These are phyloP conservation scores for Coriaria nepalensis DNA, from an alignment of 306 rosid species.

Conservation along the genomic window DNA sequence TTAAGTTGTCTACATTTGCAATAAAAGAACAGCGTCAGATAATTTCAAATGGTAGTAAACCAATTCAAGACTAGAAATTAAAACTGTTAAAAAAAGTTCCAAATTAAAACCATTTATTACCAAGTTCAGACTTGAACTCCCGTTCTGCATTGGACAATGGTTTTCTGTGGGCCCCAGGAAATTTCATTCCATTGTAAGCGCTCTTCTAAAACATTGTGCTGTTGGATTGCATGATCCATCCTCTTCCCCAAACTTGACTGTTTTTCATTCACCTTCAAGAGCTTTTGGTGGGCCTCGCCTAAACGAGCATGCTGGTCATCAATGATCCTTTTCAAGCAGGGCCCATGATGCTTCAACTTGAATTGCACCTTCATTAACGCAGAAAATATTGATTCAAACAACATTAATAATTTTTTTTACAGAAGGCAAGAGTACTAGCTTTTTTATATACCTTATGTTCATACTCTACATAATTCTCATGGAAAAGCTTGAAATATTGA, in stretches of 20 bases:
- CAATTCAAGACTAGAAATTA: background rate
- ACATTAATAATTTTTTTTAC: background rate
- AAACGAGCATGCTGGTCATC: constrained; percentile 59
- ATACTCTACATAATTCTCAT: constrained; percentile 87
- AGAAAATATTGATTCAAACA: background rate
- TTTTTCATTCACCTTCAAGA: constrained; percentile 50
- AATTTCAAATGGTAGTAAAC: constrained; percentile 1
- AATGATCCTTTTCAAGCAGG: constrained; percentile 64
- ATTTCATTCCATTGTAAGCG: constrained; percentile 46
- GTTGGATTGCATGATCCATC: constrained; percentile 38
- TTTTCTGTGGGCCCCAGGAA: constrained; percentile 63
- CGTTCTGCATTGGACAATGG: constrained; percentile 85
- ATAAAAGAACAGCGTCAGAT: background rate
- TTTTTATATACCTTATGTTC: constrained; percentile 63
- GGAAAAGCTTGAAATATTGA: constrained; percentile 89
- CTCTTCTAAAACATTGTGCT: constrained; percentile 57
- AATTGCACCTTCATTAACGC: constrained; percentile 47
- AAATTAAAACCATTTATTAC: constrained; percentile 28
- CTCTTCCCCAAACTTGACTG: constrained; percentile 38
- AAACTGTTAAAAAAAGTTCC: too few relatives aligned
- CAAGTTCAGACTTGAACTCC: constrained; percentile 72
- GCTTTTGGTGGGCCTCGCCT: constrained; percentile 40
- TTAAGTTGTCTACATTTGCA: constrained; percentile 42
- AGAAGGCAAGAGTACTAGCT: background rate
- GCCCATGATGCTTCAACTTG: constrained; percentile 81